Base-by-base conservation (phyloP, 1,284 basidiomycete species). In the Fomes fomentarius region DNA sequence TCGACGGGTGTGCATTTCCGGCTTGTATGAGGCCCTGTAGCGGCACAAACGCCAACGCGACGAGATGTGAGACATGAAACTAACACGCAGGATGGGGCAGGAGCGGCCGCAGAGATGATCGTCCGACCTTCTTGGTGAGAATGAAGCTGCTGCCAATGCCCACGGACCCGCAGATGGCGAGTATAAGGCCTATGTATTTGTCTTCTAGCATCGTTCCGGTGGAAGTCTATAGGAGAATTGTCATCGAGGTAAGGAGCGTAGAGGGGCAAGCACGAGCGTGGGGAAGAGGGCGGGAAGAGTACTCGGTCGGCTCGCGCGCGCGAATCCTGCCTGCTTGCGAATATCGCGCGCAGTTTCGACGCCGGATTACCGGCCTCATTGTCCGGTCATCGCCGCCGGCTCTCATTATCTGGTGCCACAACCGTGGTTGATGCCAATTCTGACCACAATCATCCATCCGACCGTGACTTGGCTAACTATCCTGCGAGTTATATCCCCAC, bases 81-180 rank as follows among this genome's bases (percentile, higher is more conserved):
- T 62, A 35, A n/a, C 28, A 34, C 33, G 25, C 3, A 14, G 15
- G 26, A 30, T 28, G 33, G n/a, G n/a, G n/a, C n/a, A n/a, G n/a
- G n/a, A n/a, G n/a, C n/a, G n/a, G n/a, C n/a, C 44, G 12, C 11
- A 30, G 15, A 15, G 38, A 22, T n/a, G 19, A 40, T 4, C 21
- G 22, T n/a, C 75, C 54, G 58, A 91, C 95, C 87, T 96, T 96
- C 83, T 97, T 97, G 17, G 94, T 97, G 69, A 97, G 94, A 69
- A 98, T 96, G 73, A 94, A 95, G 72, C 92, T 94, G 45, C 90
- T 91, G 62, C 94, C 94, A 61, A 96, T 96, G 55, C 89, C 85
- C 24, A 91, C 69, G 17, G 90, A 90, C 61, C 91, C 83, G 17
- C 87, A 86, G 55, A 96, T 74, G 44, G 95, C 94, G 52, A 98